These are phyloP conservation scores for Pseudohalonectria lignicola DNA, from an alignment of 2,329 filamentous ascomycete species.

Conservation along the genomic window DNA sequence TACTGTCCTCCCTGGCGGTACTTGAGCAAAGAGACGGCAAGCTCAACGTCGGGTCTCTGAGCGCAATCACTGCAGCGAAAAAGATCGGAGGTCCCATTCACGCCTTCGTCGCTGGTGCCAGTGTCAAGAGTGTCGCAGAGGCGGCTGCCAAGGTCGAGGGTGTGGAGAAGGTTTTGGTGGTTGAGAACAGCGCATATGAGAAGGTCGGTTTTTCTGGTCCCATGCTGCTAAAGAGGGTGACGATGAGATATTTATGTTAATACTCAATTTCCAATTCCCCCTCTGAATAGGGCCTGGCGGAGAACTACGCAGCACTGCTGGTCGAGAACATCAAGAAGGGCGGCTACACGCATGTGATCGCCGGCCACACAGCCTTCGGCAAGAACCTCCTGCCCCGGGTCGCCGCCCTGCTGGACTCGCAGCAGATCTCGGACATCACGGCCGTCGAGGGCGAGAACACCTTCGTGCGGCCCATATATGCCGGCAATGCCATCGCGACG, in stretches of 20 bases:
- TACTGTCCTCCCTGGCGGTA: slow-evolving; percentile 81
- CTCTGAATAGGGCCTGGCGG: slow-evolving; percentile 62
- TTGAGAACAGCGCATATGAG: slow-evolving; percentile 86
- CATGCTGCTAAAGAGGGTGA: background rate
- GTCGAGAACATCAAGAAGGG: slow-evolving; percentile 96
- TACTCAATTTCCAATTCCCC: background rate
- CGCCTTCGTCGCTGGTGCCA: slow-evolving; percentile 75
- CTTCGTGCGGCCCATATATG: slow-evolving; percentile 94
- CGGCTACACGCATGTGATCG: slow-evolving; percentile 84
- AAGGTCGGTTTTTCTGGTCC: slow-evolving; percentile 59
- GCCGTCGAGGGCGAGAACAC: slow-evolving; percentile 81
- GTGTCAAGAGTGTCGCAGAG: slow-evolving; percentile 63
- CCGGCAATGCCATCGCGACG: slow-evolving; percentile 92
- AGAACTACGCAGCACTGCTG: slow-evolving; percentile 87
- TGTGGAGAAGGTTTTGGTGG: slow-evolving; percentile 79
- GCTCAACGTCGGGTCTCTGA: slow-evolving; percentile 71
- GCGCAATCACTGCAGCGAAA: slow-evolving; percentile 74
- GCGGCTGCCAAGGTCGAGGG: slow-evolving; percentile 84
- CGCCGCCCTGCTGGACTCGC: slow-evolving; percentile 80
- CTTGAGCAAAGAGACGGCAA: slow-evolving; percentile 89
- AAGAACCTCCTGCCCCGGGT: slow-evolving; percentile 91
- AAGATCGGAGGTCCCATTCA: slow-evolving; percentile 80
- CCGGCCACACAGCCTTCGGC: slow-evolving; percentile 87
- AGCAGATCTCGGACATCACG: slow-evolving; percentile 90
- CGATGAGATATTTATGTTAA: slow-evolving; percentile 1